Evolutionary conservation across 768 basidiomycete genomes (phyloP), one percentile per base, ranked within the genome.

Genomic region (Boletus subcaerulescens): DNA sequence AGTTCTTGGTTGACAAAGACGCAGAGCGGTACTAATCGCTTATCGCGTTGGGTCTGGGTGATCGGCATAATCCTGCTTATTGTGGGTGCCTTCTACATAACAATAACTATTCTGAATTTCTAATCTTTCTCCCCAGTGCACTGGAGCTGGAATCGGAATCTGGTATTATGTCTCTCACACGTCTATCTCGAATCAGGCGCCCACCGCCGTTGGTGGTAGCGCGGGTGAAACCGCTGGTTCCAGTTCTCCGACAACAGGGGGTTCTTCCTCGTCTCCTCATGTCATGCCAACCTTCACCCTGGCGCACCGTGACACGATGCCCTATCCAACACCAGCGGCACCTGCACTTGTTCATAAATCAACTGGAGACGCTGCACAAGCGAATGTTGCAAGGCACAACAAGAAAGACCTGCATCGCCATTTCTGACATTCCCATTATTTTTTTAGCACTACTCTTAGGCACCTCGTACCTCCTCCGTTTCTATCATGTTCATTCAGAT

Each of bases 1-100:
- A 88, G 86, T 58, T 71, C 78, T 8, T 92, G 91, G 90, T 75
- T 92, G 36, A 71, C 67, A 46, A 83, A 90, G 68, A 88, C 84
- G 0, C 80, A 81, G 59, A 73, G 58, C 52, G 81, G 84, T 22
- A 65, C 72, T 0, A 76, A 69, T n/a, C 75, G 79, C 26, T 64
- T 86, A 55, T 81, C 80, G 5, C 77, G 83, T 35, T 88, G 82
- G 84, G 81, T 91, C 3, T 90, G 86, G 85, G 54, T 89, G 47
- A 61, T 83, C 38, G 87, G 82, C n/a, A 57, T 90, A 15, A 3
- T 82, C 29, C 62, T 91, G 38, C 60, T 91, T 50, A 48, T 83
- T 18, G 81, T 82, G 63, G 45, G 81, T 73, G 8, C 10, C 42
- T 36, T 52, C 38, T 8, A 24, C 35, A 15, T 11, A 12, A 13